A percentile compares a stretch with the other conserved stretches of the same genome.
Conservation (phyloP, 139 green algal genomes). For the Zygnema circumcarinatum region DNA sequence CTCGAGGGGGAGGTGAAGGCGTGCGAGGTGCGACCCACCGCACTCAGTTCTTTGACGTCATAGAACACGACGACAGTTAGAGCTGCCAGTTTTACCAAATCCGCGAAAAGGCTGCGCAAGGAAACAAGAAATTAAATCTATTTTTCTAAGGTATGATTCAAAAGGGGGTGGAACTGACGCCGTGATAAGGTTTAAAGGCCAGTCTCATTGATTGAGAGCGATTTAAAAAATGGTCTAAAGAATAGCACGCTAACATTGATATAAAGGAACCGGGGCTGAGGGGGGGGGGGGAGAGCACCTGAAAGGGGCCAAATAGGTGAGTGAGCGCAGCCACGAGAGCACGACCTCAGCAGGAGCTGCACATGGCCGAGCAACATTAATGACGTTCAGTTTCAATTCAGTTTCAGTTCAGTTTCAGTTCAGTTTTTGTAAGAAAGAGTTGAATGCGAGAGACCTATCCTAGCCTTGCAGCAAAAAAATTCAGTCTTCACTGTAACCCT, state of each 20-base stretch:
- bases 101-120: constrained; percentile 54
- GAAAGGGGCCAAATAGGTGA: constrained; percentile 66
- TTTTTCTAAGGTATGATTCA: no score
- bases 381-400: not conserved
- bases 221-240: not conserved
- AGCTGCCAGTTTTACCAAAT: constrained; percentile 62
- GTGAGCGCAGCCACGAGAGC: constrained; percentile 42
- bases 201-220: not conserved
- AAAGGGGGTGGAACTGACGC: no score
- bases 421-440: not conserved
- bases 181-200: not conserved
- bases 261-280: not conserved
- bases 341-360: constrained; percentile 46
- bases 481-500: not conserved
- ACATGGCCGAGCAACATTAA: not conserved
- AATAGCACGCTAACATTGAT: not conserved
- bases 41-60: constrained; percentile 18
- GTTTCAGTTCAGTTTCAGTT: no score
- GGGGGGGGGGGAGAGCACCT: not conserved
- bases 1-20: constrained; percentile 13
- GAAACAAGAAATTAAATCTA: not conserved
- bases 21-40: constrained; percentile 2
- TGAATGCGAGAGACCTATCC: not conserved
- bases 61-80: constrained; percentile 59
- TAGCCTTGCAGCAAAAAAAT: not conserved